Percentiles rank a stretch among this genome's conserved stretches.
These are phyloP conservation scores for Aeschynomene evenia DNA, from an alignment of 306 rosid species.

Conservation along the genomic window DNA sequence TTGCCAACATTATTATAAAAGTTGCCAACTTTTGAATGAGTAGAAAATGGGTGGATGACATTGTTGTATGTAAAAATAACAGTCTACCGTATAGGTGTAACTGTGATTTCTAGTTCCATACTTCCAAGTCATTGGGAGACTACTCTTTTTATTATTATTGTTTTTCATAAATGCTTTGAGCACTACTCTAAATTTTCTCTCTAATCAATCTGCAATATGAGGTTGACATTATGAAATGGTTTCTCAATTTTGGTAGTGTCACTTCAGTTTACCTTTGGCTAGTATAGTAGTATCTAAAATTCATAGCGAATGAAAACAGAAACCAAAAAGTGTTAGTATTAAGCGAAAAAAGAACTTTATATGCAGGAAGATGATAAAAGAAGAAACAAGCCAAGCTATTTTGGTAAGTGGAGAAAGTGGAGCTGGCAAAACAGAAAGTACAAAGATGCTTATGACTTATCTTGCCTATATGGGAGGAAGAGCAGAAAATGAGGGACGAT, in stretches of 20 bases:
- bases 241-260: not conserved
- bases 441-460: constrained; percentile 96
- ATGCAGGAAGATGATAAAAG: constrained; percentile 81
- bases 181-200: too few relatives aligned
- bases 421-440: constrained; percentile 96
- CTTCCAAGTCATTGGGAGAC: not conserved
- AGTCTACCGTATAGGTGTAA: too few relatives aligned
- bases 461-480: constrained; percentile 95
- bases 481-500: constrained; percentile 68
- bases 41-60: too few relatives aligned
- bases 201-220: not conserved
- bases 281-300: not conserved
- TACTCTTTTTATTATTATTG: not conserved
- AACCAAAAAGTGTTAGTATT: not conserved
- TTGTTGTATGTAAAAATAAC: too few relatives aligned
- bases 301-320: constrained; percentile 9
- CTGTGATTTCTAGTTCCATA: too few relatives aligned
- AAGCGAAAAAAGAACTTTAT: constrained; percentile 4
- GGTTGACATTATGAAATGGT: not conserved
- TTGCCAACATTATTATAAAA: too few relatives aligned
- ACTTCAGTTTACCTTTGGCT: not conserved
- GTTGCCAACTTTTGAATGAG: too few relatives aligned
- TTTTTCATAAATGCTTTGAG: not conserved
- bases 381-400: constrained; percentile 81
- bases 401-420: constrained; percentile 99